These are phyloP conservation scores for Dictyostelium citrinum DNA, from an alignment of 78 protist genomes.

Conservation along the genomic window DNA sequence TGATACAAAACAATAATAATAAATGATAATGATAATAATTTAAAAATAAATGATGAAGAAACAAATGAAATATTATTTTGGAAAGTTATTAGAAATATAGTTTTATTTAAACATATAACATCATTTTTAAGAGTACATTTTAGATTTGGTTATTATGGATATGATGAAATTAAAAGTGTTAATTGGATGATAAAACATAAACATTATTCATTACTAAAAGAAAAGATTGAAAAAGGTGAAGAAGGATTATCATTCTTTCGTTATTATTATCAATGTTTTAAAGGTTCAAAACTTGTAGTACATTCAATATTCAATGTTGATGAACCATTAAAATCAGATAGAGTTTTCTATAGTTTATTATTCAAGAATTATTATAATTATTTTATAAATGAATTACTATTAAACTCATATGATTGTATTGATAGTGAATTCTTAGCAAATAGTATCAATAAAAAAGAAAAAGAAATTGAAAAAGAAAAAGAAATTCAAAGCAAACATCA, in stretches of 20 bases:
- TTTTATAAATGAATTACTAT: neutral
- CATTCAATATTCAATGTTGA: neutral
- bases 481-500: neutral
- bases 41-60: neutral
- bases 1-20: too few relatives aligned
- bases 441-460: neutral
- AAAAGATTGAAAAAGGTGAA: neutral
- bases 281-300: neutral
- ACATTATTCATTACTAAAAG: neutral
- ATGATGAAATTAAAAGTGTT: neutral
- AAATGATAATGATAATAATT: too few relatives aligned
- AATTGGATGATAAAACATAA: neutral
- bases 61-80: neutral
- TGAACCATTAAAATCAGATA: neutral
- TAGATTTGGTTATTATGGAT: neutral
- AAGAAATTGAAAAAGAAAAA: neutral
- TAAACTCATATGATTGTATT: neutral
- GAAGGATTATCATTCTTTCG: neutral
- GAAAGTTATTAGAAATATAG: neutral
- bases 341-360: neutral
- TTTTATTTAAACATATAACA: neutral
- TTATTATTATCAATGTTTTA: neutral
- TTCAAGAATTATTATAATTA: neutral
- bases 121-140: neutral
- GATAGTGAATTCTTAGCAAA: neutral